Conservation (phyloP, 2,329 filamentous ascomycete genomes). For the Botryosphaeria dothidea region DNA sequence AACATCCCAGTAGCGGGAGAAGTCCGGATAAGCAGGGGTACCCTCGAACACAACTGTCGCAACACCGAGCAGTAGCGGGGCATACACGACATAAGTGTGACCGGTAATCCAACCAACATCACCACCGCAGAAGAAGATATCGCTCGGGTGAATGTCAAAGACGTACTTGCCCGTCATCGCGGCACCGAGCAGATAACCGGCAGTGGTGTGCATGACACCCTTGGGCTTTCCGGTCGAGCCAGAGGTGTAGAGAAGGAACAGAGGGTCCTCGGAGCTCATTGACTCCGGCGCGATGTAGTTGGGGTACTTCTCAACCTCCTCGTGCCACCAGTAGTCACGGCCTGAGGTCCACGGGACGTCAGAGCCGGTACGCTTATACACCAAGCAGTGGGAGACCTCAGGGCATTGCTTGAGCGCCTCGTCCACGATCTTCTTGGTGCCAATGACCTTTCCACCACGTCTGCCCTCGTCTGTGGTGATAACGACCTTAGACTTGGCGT, state of each 20-base stretch:
- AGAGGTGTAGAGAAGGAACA: slow-evolving; percentile 97
- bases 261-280: slow-evolving; percentile 90
- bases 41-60: slow-evolving; percentile 97
- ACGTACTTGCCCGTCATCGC: slow-evolving; percentile 96
- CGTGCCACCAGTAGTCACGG: slow-evolving; percentile 97
- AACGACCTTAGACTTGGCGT: slow-evolving; percentile 87
- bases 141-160: slow-evolving; percentile 93
- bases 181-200: slow-evolving; percentile 89
- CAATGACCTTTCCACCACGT: slow-evolving; percentile 94
- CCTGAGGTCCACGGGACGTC: slow-evolving; percentile 89
- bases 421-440: slow-evolving; percentile 98
- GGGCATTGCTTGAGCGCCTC: slow-evolving; percentile 96
- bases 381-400: slow-evolving; percentile 78
- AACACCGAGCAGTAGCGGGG: slow-evolving; percentile 87
- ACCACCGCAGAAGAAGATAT: slow-evolving; percentile 95
- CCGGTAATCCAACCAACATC: slow-evolving; percentile 99
- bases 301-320: slow-evolving; percentile 96
- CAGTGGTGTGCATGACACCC: slow-evolving; percentile 97
- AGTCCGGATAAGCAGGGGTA: slow-evolving; percentile 95
- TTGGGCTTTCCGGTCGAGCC: slow-evolving; percentile 98
- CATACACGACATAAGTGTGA: slow-evolving; percentile 97
- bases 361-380: slow-evolving; percentile 92
- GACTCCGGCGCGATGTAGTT: slow-evolving; percentile 85
- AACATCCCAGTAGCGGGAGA: slow-evolving; percentile 98
- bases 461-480: slow-evolving; percentile 98